These are phyloP conservation scores for Ganoderma multipileum DNA, from an alignment of 1,284 basidiomycete species.

Conservation along the genomic window DNA sequence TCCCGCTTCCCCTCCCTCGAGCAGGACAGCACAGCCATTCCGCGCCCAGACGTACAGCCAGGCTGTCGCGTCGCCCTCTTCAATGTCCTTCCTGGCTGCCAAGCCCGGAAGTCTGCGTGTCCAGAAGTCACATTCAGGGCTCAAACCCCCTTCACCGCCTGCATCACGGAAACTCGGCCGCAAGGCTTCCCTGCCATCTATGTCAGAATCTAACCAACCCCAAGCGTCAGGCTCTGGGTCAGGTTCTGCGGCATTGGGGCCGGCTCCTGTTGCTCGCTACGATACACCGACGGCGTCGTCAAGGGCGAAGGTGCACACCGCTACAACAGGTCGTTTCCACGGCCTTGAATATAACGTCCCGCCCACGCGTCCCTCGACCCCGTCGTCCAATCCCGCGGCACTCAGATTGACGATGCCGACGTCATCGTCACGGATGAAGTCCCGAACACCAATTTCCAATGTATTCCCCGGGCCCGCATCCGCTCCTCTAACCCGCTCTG, in stretches of 20 bases:
- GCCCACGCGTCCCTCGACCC: constrained; percentile 78
- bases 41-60: constrained; percentile 66
- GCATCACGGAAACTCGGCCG: constrained; percentile 66
- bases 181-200: constrained; percentile 78
- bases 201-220: constrained; percentile 64
- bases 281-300: constrained; percentile 81
- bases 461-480: constrained; percentile 60
- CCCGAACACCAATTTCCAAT: constrained; percentile 74
- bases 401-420: constrained; percentile 89
- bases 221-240: constrained; percentile 63
- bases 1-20: constrained; percentile 68
- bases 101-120: constrained; percentile 77
- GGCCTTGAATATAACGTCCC: constrained; percentile 71
- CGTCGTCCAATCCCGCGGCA: constrained; percentile 75
- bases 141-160: constrained; percentile 75
- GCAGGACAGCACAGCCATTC: constrained; percentile 49
- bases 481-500: constrained; percentile 47
- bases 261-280: constrained; percentile 55
- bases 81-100: constrained; percentile 62
- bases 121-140: constrained; percentile 80
- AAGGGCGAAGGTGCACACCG: constrained; percentile 71
- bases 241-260: constrained; percentile 42
- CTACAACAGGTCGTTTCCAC: constrained; percentile 64
- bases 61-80: constrained; percentile 57
- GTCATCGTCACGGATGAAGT: constrained; percentile 67